Evolutionary conservation across 2,329 filamentous ascomycete species (phyloP).

Genomic region (Cryphonectria japonica): DNA sequence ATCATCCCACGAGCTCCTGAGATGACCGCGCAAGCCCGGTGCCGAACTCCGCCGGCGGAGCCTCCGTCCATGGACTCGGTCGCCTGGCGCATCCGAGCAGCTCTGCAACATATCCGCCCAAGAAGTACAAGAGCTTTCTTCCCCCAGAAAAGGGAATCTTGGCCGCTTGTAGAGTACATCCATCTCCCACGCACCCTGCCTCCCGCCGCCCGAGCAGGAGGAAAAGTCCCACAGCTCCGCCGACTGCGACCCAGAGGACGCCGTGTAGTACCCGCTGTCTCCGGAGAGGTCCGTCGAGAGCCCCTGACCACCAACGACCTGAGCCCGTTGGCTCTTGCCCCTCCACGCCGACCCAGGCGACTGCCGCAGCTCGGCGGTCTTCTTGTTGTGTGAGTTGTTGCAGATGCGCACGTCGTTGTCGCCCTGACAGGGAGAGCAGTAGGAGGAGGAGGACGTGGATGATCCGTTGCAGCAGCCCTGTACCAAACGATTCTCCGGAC

Average conservation of each 20-base stretch:
- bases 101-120: not conserved
- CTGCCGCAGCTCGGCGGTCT: not conserved
- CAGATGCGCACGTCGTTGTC: not conserved
- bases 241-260: not conserved
- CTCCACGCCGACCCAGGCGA: not conserved
- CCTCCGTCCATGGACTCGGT: not conserved
- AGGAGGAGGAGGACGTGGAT: not conserved
- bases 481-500: not conserved
- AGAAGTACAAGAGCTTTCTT: not conserved
- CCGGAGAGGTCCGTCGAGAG: not conserved
- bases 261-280: constrained; percentile 25
- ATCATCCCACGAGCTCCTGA: not conserved
- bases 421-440: not conserved
- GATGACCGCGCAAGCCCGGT: not conserved
- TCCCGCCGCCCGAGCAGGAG: no score
- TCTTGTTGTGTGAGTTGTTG: not conserved
- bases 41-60: not conserved
- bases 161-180: not conserved
- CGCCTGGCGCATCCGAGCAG: not conserved
- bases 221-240: not conserved
- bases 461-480: not conserved
- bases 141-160: not conserved
- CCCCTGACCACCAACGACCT: not conserved
- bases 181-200: not conserved
- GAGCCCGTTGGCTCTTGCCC: constrained; percentile 4